Base-by-base conservation (phyloP, 2,329 filamentous ascomycete species). In the Fonsecaea monophora region DNA sequence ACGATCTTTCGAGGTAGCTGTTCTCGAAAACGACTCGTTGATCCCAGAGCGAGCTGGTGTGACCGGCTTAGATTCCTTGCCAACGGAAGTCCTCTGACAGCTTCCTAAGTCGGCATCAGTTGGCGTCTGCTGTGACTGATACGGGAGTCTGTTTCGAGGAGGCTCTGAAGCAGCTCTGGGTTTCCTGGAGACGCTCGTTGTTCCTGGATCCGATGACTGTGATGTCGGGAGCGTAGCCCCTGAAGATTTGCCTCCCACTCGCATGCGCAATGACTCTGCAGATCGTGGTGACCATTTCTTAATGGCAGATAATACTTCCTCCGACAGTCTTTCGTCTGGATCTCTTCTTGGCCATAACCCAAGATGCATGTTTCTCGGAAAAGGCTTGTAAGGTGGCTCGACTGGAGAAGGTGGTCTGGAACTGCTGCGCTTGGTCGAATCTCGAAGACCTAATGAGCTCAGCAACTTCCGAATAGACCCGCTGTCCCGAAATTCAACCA, bases 351-450 rank as follows among this genome's bases (percentile, higher is more conserved):
- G 68, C 65, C 60, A 70, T 4, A 73, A 13, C 12, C 42, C 50
- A n/a, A 37, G 56, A 56, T 71, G 69, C 64, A 72, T 68, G 10
- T 70, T 66, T 50, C 68, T 71, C 7, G 75, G 73, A 40, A 71
- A 73, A 3, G 73, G 70, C 73, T 74, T 60, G 71, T 75, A 70
- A 67, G 73, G 59, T 60, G 75, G 53, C 60, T 71, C 56, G 66
- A 76, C 35, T 57, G 54, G 38, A 15, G 15, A 30, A 18, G 53
- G 63, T 37, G 34, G 8, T 38, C 62, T 12, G 55, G 50, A 50
- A 21, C 58, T 67, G 58, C 21, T 65, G 53, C 57, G 66, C 53
- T 54, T 68, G 58, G 56, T 61, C 42, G 9, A 64, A 38, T 53
- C 66, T 55, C 34, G 62, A 42, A 55, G 35, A 13, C 53, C 59